These are phyloP conservation scores for Dissophora globulifera DNA, from an alignment of 192 early-diverging fungal genomes.

Conservation along the genomic window DNA sequence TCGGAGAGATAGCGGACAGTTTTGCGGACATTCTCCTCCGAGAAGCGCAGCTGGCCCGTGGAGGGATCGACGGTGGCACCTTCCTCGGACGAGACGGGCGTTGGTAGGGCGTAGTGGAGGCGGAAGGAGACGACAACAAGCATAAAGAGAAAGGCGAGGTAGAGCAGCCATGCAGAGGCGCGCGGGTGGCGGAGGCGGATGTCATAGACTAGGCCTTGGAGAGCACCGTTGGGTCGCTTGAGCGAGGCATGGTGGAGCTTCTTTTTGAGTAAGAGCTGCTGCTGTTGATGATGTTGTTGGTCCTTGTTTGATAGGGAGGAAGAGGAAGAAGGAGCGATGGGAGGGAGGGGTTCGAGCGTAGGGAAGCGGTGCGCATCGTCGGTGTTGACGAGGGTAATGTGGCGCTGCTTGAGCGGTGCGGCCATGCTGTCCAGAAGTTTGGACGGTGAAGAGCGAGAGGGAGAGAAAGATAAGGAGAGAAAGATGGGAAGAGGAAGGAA, in stretches of 20 bases:
- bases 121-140: conserved; percentile 9
- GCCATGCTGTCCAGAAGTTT: too few species aligned
- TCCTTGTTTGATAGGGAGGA: too few species aligned
- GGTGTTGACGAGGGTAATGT: neutral
- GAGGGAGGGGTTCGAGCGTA: too few species aligned
- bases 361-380: neutral
- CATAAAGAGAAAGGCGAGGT: conserved; percentile 18
- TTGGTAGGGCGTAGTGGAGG: conserved; percentile 29
- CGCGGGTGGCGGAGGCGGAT: neutral
- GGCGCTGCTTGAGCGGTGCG: conserved; percentile 20
- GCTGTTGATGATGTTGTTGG: neutral
- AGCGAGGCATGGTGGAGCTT: neutral
- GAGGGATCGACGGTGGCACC: conserved; percentile 17
- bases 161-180: conserved; percentile 8
- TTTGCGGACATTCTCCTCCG: conserved; percentile 62
- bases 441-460: too few species aligned
- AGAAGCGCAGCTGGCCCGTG: conserved; percentile 62
- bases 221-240: neutral
- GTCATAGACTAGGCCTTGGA: neutral
- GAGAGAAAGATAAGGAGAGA: too few species aligned
- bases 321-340: too few species aligned
- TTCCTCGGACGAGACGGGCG: conserved; percentile 26
- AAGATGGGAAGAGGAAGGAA: neutral
- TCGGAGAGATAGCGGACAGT: conserved; percentile 61
- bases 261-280: neutral